These are phyloP conservation scores for Schwanniomyces yamadae DNA, from an alignment of 805 yeast genomes.

Conservation along the genomic window DNA sequence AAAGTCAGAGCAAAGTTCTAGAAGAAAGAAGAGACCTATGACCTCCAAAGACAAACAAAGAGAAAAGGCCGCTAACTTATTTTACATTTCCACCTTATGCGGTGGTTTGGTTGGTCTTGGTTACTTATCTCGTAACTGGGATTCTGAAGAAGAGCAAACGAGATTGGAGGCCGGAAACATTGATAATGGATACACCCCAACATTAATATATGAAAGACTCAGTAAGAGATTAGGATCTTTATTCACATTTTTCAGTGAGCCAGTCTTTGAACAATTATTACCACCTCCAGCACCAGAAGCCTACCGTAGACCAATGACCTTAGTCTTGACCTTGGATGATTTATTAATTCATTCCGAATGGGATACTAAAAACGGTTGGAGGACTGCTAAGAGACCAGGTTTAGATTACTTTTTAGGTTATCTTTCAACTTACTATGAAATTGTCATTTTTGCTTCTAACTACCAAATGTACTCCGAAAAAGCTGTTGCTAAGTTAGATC, in stretches of 20 bases:
- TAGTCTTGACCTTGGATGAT: constrained; percentile 88
- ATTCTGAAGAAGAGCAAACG: constrained; percentile 63
- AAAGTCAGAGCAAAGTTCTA: constrained; percentile 15
- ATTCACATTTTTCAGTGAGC: constrained; percentile 85
- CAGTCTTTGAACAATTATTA: constrained; percentile 86
- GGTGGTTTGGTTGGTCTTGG: constrained; percentile 52
- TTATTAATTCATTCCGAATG: constrained; percentile 87
- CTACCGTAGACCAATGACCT: constrained; percentile 86
- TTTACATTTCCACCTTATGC: constrained; percentile 61
- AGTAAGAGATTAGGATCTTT: constrained; percentile 69
- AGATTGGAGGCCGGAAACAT: constrained; percentile 51
- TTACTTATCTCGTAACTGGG: constrained; percentile 85
- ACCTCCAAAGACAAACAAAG: constrained; percentile 78
- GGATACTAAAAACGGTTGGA: constrained; percentile 93
- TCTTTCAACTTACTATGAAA: constrained; percentile 92
- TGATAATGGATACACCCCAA: constrained; percentile 67
- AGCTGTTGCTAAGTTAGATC: constrained; percentile 86
- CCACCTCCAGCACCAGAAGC: constrained; percentile 93
- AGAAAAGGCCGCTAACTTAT: constrained; percentile 75
- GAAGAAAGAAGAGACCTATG: constrained; percentile 50
- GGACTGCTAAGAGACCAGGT: constrained; percentile 98
- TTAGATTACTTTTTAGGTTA: constrained; percentile 94
- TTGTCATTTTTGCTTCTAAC: constrained; percentile 85
- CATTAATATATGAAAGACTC: constrained; percentile 65
- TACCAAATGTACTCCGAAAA: constrained; percentile 83